Percentiles rank a stretch among this genome's conserved stretches.
These are phyloP conservation scores for Malassezia yamatoensis DNA, from an alignment of 1,284 basidiomycete genomes.

Conservation along the genomic window DNA sequence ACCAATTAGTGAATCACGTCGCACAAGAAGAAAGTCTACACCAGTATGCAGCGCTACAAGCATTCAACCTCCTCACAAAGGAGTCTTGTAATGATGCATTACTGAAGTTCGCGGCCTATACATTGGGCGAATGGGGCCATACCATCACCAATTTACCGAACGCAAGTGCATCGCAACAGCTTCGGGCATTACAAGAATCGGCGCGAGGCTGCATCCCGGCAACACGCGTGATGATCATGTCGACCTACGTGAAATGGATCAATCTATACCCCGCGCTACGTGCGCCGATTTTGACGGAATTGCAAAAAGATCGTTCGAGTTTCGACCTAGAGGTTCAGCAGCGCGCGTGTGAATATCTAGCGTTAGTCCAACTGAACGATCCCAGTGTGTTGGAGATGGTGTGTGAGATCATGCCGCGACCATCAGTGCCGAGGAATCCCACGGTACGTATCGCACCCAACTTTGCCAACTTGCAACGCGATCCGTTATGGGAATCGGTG, in stretches of 20 bases:
- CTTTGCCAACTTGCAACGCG: neutral
- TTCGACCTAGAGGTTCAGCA: conserved; percentile 97
- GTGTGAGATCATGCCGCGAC: conserved; percentile 96
- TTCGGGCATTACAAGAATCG: conserved; percentile 84
- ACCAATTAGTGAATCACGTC: conserved; percentile 93
- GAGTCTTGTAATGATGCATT: conserved; percentile 91
- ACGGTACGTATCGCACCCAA: neutral
- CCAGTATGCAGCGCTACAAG: conserved; percentile 88
- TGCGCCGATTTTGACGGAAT: conserved; percentile 79
- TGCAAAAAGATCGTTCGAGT: conserved; percentile 59
- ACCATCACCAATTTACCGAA: conserved; percentile 88
- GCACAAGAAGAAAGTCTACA: conserved; percentile 79
- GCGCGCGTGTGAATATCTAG: conserved; percentile 62
- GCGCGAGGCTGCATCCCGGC: conserved; percentile 87
- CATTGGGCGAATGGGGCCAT: conserved; percentile 87
- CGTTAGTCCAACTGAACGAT: conserved; percentile 50
- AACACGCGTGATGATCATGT: conserved; percentile 81
- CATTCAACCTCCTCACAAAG: conserved; percentile 60
- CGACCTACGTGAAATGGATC: conserved; percentile 98
- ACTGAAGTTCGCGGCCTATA: conserved; percentile 88
- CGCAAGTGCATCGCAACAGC: conserved; percentile 87
- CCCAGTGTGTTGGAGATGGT: conserved; percentile 86
- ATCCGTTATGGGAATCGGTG: neutral
- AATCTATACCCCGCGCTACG: conserved; percentile 99
- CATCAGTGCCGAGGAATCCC: conserved; percentile 54